Evolutionary conservation across 2,329 filamentous ascomycete genomes (phyloP), one percentile per base, ranked within the genome.

Genomic region (Clathrospora elynae): DNA sequence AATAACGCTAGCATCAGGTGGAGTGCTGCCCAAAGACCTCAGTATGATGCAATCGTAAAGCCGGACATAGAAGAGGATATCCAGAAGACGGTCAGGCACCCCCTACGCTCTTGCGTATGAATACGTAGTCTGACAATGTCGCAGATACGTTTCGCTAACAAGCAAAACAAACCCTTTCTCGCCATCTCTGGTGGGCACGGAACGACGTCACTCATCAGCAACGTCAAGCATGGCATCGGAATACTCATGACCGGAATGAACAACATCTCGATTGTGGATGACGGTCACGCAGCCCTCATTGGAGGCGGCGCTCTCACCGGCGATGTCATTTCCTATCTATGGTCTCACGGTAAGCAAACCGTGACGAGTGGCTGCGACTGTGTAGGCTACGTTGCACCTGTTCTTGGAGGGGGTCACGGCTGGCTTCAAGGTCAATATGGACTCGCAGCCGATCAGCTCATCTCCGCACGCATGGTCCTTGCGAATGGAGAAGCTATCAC

Each of bases 401-500:
- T 77, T 0, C 70, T 84, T 2, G 79, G 79, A 8, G 81, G 80
- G 17, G 81, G 81, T 0, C 80, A 80, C 50, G 80, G 82, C 3
- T 75, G 76, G 66, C 65, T 84, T 9, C 76, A 75, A 35, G 77
- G 78, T 0, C 65, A 70, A 12, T 70, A 81, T 33, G 63, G 63
- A 3, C 51, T 62, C 1, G 49, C 53, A n/a, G 35, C 51, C 9
- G 63, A 67, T 24, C 46, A 61, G 11, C 40, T 67, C 6, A 19
- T 65, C 3, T 58, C 55, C 1, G 50, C 54, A 13, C 49, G 52
- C 7, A 34, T 77, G 24, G 72, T 76, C 5, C 63, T 78, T n/a
- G 58, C 61, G 3, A 59, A 67, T 34, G 68, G 64, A 1, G 55
- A 51, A 1, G 56, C 64, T 6, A 51, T 70, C 24, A 59, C 61